phyloP scores from a whole-genome alignment of 441 rosid genomes.

The Sinapis alba region DNA sequence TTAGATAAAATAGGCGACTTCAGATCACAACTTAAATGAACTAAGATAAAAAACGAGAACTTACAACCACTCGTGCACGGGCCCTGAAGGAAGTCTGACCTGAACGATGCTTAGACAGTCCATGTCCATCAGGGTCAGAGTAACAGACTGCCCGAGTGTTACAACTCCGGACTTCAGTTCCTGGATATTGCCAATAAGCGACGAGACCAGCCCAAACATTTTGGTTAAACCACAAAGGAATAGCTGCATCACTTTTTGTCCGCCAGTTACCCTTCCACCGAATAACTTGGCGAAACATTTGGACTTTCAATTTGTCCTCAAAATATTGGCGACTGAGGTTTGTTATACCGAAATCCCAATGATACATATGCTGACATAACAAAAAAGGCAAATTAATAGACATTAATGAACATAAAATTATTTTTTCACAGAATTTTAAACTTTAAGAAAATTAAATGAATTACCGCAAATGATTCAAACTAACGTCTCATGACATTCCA shows the following conservation, averaged over 20 bases:
- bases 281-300: neutral
- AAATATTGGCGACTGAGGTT: neutral
- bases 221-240: neutral
- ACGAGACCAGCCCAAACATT: neutral
- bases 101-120: neutral
- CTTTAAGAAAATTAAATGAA: too few relatives aligned
- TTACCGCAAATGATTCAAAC: too few relatives aligned
- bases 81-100: neutral
- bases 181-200: neutral
- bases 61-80: neutral
- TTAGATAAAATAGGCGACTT: too few relatives aligned
- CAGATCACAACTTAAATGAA: neutral
- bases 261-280: neutral
- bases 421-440: too few relatives aligned
- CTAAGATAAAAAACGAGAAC: neutral
- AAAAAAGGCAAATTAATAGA: too few relatives aligned
- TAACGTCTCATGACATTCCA: too few relatives aligned
- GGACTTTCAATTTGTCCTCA: neutral
- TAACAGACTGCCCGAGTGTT: neutral
- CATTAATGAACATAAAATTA: too few relatives aligned
- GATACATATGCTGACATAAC: neutral
- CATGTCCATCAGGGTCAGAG: neutral
- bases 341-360: neutral
- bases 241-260: neutral
- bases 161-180: neutral